Evolutionary conservation across 106 monocot species (phyloP), one percentile per base, ranked within the genome.

Genomic region (Narthecium ossifragum): DNA sequence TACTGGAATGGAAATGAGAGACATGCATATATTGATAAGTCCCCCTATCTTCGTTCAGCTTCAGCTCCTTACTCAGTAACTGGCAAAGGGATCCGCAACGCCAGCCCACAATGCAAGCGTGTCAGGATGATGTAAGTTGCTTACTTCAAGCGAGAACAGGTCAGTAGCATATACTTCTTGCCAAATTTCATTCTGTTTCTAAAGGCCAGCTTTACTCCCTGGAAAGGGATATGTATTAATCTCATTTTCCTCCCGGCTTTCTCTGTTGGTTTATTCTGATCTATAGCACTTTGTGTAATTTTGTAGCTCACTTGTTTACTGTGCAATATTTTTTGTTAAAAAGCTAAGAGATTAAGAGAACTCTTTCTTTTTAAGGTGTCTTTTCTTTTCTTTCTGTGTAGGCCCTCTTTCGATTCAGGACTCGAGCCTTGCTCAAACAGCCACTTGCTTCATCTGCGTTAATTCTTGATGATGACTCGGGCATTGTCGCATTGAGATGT

Each of bases 1-100:
- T 84, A 91, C 52, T 98, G 91, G 98, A 77, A 91, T 52, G 81
- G 78, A 10, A 70, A 88, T 37, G 98, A 90, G 31, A 72, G 98
- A 1, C 53, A 64, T 70, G 98, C 90, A 18, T 72, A 76, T 25
- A 57, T 98, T 29, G 86, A 98, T 27, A 98, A 98, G 71, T 98
- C 98, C 2, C 98, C 98, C 28, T 90, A 83, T 59, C 84, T 98
- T 30, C 86, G 59, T 1, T 59, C 78, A 26, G 86, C 86, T 11
- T 91, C 90, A 0, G 75, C 90, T 5, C 68, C 84, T 26, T 98
- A 73, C 55, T 66, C 69, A 24, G 72, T 98, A 2, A 91, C 86
- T 2, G 13, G 51, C 34, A 74, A 84, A 79, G 98, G 98, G 13
- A 84, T 98, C 10, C 65, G 91, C 27, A 64, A 65, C 56, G 48